Conservation (phyloP, 768 basidiomycete genomes). For the Kwoniella mangroviensis region DNA sequence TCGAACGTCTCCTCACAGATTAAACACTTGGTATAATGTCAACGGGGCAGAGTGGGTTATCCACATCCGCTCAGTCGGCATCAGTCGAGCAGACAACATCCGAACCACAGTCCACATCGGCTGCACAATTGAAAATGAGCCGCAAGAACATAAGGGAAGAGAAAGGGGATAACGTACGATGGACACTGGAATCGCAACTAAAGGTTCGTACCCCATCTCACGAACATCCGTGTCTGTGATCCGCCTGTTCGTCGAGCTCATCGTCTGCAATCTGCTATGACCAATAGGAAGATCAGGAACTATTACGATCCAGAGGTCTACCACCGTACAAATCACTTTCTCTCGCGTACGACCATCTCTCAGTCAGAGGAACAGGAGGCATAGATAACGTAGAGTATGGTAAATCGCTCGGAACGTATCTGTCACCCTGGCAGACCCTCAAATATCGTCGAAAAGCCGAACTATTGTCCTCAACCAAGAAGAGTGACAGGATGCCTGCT, state of each 20-base stretch:
- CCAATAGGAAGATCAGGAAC: slow-evolving; percentile 36
- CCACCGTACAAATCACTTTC: slow-evolving; percentile 36
- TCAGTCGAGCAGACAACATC: not conserved
- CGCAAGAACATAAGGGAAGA: not conserved
- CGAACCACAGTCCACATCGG: not conserved
- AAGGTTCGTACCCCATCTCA: slow-evolving; percentile 8
- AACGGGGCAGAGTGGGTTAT: not conserved
- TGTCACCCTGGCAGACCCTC: not conserved
- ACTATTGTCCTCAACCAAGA: not conserved
- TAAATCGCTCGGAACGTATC: not conserved
- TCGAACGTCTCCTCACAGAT: not conserved
- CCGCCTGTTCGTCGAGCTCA: no score
- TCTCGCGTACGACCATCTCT: slow-evolving; percentile 46
- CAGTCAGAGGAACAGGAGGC: slow-evolving; percentile 44
- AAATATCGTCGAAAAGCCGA: slow-evolving; percentile 44
- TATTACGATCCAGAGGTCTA: slow-evolving; percentile 35
- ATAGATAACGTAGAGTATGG: slow-evolving; percentile 43
- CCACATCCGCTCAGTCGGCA: not conserved
- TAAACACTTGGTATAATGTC: not conserved
- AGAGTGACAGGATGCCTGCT: not conserved
- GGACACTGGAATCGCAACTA: slow-evolving; percentile 5
- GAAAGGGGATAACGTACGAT: not conserved
- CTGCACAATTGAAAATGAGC: not conserved
- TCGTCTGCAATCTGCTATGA: no score
- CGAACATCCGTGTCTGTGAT: no score